These are phyloP conservation scores for Ceratobasidium sp. DNA, from an alignment of 1,284 basidiomycete genomes.

Conservation along the genomic window DNA sequence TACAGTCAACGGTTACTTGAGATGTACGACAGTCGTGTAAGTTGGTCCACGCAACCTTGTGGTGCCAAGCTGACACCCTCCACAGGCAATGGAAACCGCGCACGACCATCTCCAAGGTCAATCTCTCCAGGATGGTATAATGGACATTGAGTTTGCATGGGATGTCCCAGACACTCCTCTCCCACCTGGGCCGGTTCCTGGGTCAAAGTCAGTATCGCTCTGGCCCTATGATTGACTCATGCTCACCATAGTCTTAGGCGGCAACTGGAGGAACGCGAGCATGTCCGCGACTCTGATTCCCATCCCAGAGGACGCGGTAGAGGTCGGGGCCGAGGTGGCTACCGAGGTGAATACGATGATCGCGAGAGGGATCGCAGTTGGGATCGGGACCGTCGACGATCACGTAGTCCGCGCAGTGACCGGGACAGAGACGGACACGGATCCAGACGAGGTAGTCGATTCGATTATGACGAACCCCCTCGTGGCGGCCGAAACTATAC, in stretches of 20 bases:
- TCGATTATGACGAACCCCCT: constrained; percentile 50
- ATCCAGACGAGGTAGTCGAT: constrained; percentile 15
- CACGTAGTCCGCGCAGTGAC: constrained; percentile 25
- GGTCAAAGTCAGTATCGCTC: constrained; percentile 45
- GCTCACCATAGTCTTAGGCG: constrained; percentile 1
- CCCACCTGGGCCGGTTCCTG: constrained; percentile 51
- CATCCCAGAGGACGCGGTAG: constrained; percentile 50
- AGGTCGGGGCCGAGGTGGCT: constrained; percentile 47
- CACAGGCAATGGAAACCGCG: constrained; percentile 74
- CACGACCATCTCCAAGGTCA: constrained; percentile 79
- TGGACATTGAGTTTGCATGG: constrained; percentile 90
- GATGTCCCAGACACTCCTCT: constrained; percentile 60
- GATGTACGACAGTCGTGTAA: constrained; percentile 82
- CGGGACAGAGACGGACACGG: constrained; percentile 25
- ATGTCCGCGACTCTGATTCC: constrained; percentile 58
- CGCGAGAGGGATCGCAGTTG: constrained; percentile 35
- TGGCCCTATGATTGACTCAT: constrained; percentile 20
- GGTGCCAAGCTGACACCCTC: constrained; percentile 33
- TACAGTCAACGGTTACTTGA: constrained; percentile 81
- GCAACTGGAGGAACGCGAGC: constrained; percentile 38
- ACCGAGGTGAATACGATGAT: constrained; percentile 24
- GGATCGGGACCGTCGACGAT: constrained; percentile 32
- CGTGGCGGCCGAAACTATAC: constrained; percentile 54
- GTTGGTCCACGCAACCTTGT: constrained; percentile 45
- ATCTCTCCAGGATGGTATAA: constrained; percentile 79